These are phyloP conservation scores for Schwanniomyces occidentalis DNA, from an alignment of 805 yeast genomes.

Conservation along the genomic window DNA sequence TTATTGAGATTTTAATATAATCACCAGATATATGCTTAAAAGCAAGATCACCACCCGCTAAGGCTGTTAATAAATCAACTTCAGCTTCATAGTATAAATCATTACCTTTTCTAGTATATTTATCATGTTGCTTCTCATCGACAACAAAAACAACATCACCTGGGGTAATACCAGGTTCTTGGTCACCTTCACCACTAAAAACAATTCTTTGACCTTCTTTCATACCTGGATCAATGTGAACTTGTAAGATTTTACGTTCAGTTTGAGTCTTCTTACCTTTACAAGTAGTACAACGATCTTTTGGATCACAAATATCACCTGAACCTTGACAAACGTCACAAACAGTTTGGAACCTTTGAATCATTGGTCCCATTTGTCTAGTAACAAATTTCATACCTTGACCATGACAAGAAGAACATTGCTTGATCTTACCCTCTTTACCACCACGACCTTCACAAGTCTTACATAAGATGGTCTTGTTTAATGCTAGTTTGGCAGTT, in stretches of 20 bases:
- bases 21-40: conserved; percentile 91
- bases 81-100: conserved; percentile 84
- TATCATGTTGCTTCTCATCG: conserved; percentile 83
- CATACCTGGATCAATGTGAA: conserved; percentile 97
- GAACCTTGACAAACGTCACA: conserved; percentile 92
- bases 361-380: conserved; percentile 99
- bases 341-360: conserved; percentile 93
- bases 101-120: conserved; percentile 84
- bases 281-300: conserved; percentile 87
- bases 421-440: conserved; percentile 83
- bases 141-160: conserved; percentile 95
- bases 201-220: conserved; percentile 87
- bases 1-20: conserved; percentile 75
- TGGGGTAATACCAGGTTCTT: conserved; percentile 89
- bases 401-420: conserved; percentile 87
- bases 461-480: conserved; percentile 86
- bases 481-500: conserved; percentile 88
- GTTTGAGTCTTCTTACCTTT: conserved; percentile 81
- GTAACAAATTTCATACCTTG: conserved; percentile 88
- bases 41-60: conserved; percentile 92
- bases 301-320: conserved; percentile 84
- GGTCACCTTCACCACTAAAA: conserved; percentile 96
- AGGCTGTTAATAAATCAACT: conserved; percentile 88
- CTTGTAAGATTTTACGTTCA: conserved; percentile 92
- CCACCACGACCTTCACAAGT: conserved; percentile 96